A percentile compares a stretch with the other conserved stretches of the same genome.
phyloP scores from a whole-genome alignment of 495 filamentous ascomycete genomes.

The Aspergillus hancockii region DNA sequence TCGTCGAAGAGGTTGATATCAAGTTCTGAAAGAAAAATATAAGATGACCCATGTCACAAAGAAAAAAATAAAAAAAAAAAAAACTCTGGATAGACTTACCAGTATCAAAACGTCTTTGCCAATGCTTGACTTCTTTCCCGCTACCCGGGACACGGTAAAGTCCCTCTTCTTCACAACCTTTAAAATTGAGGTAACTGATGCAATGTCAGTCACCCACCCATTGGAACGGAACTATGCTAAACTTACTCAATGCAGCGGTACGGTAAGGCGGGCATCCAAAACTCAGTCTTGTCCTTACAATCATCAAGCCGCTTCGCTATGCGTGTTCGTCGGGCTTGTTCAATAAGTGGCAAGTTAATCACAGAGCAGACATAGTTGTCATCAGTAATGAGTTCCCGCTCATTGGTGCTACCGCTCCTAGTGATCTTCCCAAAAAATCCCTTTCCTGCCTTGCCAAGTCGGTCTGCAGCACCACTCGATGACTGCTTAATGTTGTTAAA shows the following conservation, averaged over 20 bases:
- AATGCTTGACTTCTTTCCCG: constrained; percentile 78
- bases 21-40: constrained; percentile 50
- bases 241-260: constrained; percentile 85
- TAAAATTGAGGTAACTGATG: constrained; percentile 78
- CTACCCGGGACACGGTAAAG: constrained; percentile 87
- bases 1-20: constrained; percentile 86
- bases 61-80: too few species aligned
- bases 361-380: constrained; percentile 75
- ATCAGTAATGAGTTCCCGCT: constrained; percentile 68
- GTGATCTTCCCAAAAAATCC: constrained; percentile 74
- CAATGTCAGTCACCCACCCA: constrained; percentile 17
- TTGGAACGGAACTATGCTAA: not conserved
- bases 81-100: constrained; percentile 42
- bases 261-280: constrained; percentile 93
- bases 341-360: constrained; percentile 76
- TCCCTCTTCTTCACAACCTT: constrained; percentile 86
- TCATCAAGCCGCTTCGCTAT: constrained; percentile 83
- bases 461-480: constrained; percentile 69
- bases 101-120: constrained; percentile 83
- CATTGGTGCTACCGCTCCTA: constrained; percentile 68
- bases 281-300: constrained; percentile 89
- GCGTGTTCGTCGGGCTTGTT: constrained; percentile 81
- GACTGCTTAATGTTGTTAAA: constrained; percentile 72
- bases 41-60: constrained; percentile 1
- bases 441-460: constrained; percentile 72